phyloP scores from a whole-genome alignment of 108 stramenopile genomes.

The Nannochloropsis oceanica region DNA sequence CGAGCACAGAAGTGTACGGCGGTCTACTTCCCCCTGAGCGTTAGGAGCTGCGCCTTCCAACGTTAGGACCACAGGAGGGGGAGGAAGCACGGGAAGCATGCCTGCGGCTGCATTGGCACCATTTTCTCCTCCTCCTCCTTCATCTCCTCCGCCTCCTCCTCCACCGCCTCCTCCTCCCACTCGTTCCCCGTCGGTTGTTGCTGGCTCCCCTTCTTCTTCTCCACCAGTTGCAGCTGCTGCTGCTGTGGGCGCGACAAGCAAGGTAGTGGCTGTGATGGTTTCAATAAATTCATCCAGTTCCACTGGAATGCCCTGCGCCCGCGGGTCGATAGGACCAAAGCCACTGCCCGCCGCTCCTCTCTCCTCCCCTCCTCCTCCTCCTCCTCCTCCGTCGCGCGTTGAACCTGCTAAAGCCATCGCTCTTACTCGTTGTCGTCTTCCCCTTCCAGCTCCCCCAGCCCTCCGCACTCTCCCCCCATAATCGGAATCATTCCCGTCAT shows the following conservation, averaged over 20 bases:
- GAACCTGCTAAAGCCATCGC: neutral
- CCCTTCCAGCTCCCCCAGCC: neutral
- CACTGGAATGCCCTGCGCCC: neutral
- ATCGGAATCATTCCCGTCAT: neutral
- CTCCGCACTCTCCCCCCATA: neutral
- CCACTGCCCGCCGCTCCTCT: neutral
- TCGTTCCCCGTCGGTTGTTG: neutral
- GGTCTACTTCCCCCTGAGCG: constrained; percentile 1
- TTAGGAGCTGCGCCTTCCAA: neutral
- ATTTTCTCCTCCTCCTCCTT: neutral
- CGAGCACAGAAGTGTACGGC: neutral
- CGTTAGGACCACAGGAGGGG: neutral
- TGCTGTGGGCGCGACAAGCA: neutral
- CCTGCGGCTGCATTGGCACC: neutral
- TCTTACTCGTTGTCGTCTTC: neutral
- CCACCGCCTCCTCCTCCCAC: neutral
- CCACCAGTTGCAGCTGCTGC: neutral
- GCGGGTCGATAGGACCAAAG: neutral
- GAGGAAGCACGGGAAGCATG: neutral
- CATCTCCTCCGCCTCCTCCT: neutral
- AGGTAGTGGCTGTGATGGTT: neutral
- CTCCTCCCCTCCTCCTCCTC: neutral
- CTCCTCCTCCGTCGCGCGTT: neutral
- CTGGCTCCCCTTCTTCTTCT: neutral
- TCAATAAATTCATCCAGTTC: neutral